Evolutionary conservation across 768 basidiomycete species (phyloP), one percentile per base, ranked within the genome.

Genomic region (Leccinellum albellum): DNA sequence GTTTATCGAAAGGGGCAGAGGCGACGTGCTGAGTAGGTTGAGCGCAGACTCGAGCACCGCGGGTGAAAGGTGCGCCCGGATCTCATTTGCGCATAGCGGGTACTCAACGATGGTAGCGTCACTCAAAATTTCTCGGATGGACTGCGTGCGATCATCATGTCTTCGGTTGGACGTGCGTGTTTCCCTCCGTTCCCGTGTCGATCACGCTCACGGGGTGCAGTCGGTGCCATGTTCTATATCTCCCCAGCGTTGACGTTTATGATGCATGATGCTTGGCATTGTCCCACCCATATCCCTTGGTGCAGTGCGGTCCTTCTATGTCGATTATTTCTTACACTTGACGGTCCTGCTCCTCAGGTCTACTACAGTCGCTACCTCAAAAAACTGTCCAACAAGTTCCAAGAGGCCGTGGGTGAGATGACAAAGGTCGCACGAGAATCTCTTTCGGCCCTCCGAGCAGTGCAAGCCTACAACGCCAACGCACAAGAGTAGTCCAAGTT

Each of bases 291-390:
- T 94, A 5, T 91, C 91, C 23, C 77, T 94, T 53, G 91, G 91
- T 62, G 87, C 94, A 65, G 83, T 95, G 21, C 17, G 49, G 21
- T n/a, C 3, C 7, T 31, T 31, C 13, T 47, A 26, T 47, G 5
- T 28, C 46, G 6, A 8, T 15, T 24, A 7, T 15, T 17, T 28
- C 6, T 5, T 21, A 31, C 48, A 14, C 6, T 56, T 66, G 55
- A 63, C 55, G 54, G 50, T 9, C 6, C 15, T 24, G 0, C 15
- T n/a, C 3, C 2, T 17, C 60, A 96, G 90, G 91, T 98, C 13
- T 90, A 94, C 70, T 99, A 99, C 65, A 95, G 96, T 61, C 85
- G 94, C 13, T 99, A 98, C 73, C 75, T 99, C 53, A 93, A 94
- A 69, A 88, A 86, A 59, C 82, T 99, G 3, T 92, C 92, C 7